Base-by-base conservation (phyloP, 345 rosid genomes). In the Raphanus raphanistrum region DNA sequence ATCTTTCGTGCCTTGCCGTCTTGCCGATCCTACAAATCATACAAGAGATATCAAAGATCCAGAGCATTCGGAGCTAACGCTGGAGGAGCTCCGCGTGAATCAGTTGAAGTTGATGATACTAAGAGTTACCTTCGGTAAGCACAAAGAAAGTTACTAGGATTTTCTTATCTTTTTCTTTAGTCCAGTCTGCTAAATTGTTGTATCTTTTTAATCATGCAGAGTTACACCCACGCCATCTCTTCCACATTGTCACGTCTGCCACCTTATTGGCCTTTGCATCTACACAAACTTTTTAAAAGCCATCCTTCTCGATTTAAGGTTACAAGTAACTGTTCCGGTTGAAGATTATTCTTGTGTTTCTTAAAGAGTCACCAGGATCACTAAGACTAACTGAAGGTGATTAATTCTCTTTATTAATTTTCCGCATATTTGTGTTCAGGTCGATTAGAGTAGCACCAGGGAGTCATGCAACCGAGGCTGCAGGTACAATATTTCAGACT, bases 391-490 rank as follows among this genome's bases (percentile, higher is more conserved):
- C 69, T 43, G 16, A 28, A 36, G 2, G 48, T 6, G n/a, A 12
- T 8, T 57, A 45, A n/a, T 3, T 9, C 17, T 63, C 2, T 2
- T 2, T 35, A 7, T 35, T 35, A 7, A 8, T 35, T 35, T 38
- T 38, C 2, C 0, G n/a, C 29, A 64, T 64, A 10, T 16, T 63
- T 41, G 45, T 66, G 55, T 66, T 74, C 80, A 88, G 98, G 85
- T 93, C 66, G 91, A 92, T 92, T 36, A 89, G 82, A 87, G 88
- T 94, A 62, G 95, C 95, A 7, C 93, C 97, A 26, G 97, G 97
- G 81, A 90, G 89, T 75, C 98, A 90, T 86, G 92, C 85, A 68
- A 84, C 87, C 28, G 98, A 94, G 86, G 92, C 87, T 82, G 87
- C 97, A 81, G 93, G 93, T 91, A 80, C 9, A 31, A 16, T 3